Percentiles rank a stretch among this genome's conserved stretches.
These are phyloP conservation scores for Adansonia grandidieri DNA, from an alignment of 441 rosid species.

Conservation along the genomic window DNA sequence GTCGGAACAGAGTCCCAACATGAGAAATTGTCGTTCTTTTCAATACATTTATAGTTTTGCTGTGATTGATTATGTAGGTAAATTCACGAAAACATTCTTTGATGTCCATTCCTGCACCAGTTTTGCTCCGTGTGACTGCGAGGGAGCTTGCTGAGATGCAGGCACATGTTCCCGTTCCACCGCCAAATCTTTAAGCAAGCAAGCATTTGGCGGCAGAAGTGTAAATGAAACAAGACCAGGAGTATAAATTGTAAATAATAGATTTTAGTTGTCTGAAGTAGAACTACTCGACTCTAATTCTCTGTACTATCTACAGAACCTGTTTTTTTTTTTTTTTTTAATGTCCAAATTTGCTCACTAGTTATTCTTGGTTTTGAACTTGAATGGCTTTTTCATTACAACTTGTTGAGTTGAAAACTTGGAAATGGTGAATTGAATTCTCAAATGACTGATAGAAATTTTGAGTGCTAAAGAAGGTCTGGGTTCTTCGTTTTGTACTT, in stretches of 20 bases:
- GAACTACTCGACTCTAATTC: constrained; percentile 1
- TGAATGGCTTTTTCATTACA: background rate
- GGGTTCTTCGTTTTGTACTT: too few relatives aligned
- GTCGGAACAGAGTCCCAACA: background rate
- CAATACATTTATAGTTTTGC: too few relatives aligned
- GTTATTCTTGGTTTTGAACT: background rate
- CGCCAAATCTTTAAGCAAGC: constrained; percentile 42
- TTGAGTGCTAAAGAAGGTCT: background rate
- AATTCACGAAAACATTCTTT: constrained; percentile 73
- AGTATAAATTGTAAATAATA: constrained; percentile 50
- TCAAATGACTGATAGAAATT: background rate
- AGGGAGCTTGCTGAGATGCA: constrained; percentile 85
- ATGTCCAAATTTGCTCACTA: background rate
- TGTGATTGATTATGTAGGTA: constrained; percentile 44
- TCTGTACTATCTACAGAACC: background rate
- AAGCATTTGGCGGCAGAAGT: constrained; percentile 40
- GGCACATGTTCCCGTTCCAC: constrained; percentile 41
- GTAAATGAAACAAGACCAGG: constrained; percentile 58
- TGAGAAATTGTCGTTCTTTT: background rate
- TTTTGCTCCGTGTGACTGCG: constrained; percentile 60
- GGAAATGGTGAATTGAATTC: background rate
- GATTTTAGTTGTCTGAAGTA: constrained; percentile 32
- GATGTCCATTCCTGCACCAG: constrained; percentile 66
- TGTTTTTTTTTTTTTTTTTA: too few relatives aligned
- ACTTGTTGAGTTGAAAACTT: background rate